Evolutionary conservation across 2,329 filamentous ascomycete genomes (phyloP).

Genomic region (Thermothelomyces thermophilus): DNA sequence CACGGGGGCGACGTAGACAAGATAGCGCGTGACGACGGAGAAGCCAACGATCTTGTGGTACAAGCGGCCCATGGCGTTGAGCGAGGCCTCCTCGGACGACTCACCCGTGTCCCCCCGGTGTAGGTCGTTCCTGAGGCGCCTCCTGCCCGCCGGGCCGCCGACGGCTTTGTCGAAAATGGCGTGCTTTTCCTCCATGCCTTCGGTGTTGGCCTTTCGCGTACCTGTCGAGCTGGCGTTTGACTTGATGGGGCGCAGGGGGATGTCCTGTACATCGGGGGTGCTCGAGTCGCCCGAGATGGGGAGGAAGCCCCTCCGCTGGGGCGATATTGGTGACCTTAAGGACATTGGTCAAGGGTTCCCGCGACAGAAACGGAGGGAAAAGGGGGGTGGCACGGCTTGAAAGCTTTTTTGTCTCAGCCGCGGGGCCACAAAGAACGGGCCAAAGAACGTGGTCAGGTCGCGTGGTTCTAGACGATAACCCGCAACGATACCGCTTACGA

Average conservation of each 20-base stretch:
- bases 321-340: conserved; percentile 30
- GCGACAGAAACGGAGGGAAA: not conserved
- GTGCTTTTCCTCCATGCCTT: conserved; percentile 43
- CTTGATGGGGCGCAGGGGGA: conserved; percentile 50
- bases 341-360: conserved; percentile 16
- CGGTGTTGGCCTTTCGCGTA: conserved; percentile 31
- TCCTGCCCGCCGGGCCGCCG: conserved; percentile 39
- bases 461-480: not conserved
- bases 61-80: conserved; percentile 60
- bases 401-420: conserved; percentile 2
- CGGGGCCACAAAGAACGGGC: not conserved
- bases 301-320: conserved; percentile 39
- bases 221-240: conserved; percentile 51
- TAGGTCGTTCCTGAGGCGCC: conserved; percentile 39
- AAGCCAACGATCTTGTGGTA: conserved; percentile 60
- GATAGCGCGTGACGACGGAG: conserved; percentile 58
- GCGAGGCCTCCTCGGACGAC: conserved; percentile 44
- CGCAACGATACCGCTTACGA: not conserved
- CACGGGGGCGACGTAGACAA: conserved; percentile 61
- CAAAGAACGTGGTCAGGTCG: not conserved
- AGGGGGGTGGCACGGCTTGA: not conserved
- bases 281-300: conserved; percentile 33
- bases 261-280: conserved; percentile 35
- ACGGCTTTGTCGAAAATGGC: conserved; percentile 32
- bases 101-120: conserved; percentile 37